Percentiles rank a stretch among this genome's conserved stretches.
Evolutionary conservation across 768 basidiomycete species (phyloP).

Genomic region (Ramaria sp.): DNA sequence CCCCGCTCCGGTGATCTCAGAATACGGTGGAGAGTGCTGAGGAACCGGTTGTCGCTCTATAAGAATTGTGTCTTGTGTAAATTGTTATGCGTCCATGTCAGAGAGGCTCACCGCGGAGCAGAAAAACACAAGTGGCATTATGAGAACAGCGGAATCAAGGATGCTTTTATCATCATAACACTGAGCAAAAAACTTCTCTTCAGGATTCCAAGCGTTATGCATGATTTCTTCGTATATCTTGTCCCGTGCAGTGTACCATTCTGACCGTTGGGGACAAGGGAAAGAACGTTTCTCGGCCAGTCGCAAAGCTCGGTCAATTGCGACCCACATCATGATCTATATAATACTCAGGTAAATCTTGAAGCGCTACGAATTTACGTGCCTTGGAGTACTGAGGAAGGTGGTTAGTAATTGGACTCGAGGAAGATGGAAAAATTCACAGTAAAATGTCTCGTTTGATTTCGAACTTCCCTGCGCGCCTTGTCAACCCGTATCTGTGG

Average conservation of each 20-base stretch:
- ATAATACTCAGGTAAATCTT: neutral
- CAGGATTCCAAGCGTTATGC: constrained; percentile 74
- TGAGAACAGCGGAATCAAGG: constrained; percentile 79
- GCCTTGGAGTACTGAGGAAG: constrained; percentile 66
- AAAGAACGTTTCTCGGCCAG: constrained; percentile 92
- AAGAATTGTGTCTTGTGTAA: neutral
- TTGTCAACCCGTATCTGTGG: constrained; percentile 10
- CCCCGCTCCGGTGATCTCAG: constrained; percentile 83
- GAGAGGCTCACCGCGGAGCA: constrained; percentile 52
- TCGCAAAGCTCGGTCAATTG: constrained; percentile 47
- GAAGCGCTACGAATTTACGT: constrained; percentile 11
- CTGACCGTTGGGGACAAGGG: constrained; percentile 61
- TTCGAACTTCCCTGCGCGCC: constrained; percentile 73
- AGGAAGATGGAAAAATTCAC: constrained; percentile 28
- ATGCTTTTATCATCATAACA: constrained; percentile 79
- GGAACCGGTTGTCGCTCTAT: constrained; percentile 82
- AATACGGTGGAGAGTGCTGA: constrained; percentile 73
- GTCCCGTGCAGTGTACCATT: constrained; percentile 74
- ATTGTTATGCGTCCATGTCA: neutral
- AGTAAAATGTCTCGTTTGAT: constrained; percentile 75
- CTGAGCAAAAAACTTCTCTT: constrained; percentile 66
- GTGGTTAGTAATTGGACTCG: neutral
- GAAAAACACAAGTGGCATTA: constrained; percentile 93
- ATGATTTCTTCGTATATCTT: constrained; percentile 88
- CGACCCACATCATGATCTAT: neutral